Evolutionary conservation across 192 early-diverging fungal species (phyloP).

Genomic region (Umbelopsis isabellina): DNA sequence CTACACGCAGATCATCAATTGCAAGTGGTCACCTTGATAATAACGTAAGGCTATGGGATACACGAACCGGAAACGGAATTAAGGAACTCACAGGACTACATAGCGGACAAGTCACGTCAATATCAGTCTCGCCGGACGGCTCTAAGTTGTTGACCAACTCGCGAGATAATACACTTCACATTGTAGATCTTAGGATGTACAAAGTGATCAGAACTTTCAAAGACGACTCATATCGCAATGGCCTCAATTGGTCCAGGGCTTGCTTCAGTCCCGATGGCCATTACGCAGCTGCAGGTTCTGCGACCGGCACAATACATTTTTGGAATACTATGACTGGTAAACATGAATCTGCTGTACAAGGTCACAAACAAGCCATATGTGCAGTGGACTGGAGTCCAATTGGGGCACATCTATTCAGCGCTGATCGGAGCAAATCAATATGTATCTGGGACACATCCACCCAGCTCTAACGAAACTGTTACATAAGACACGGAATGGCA

Average conservation of each 20-base stretch:
- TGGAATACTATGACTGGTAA: slow-evolving; percentile 75
- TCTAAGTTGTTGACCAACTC: slow-evolving; percentile 88
- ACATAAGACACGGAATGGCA: no score
- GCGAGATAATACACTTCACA: slow-evolving; percentile 87
- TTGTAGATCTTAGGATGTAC: slow-evolving; percentile 82
- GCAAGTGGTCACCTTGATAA: slow-evolving; percentile 95
- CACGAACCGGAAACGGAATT: slow-evolving; percentile 74
- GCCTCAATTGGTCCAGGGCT: slow-evolving; percentile 88
- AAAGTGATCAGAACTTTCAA: slow-evolving; percentile 70
- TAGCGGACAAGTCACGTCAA: slow-evolving; percentile 86
- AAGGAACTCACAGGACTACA: slow-evolving; percentile 88
- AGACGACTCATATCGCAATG: slow-evolving; percentile 78
- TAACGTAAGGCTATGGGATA: slow-evolving; percentile 92
- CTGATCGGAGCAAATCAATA: slow-evolving; percentile 65
- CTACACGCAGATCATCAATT: slow-evolving; percentile 62
- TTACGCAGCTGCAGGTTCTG: slow-evolving; percentile 81
- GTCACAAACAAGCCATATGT: slow-evolving; percentile 70
- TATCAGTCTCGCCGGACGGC: slow-evolving; percentile 72
- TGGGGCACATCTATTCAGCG: slow-evolving; percentile 67
- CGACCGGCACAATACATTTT: slow-evolving; percentile 75
- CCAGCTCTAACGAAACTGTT: neutral
- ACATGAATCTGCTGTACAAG: slow-evolving; percentile 67
- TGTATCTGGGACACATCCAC: slow-evolving; percentile 54
- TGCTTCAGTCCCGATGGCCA: slow-evolving; percentile 86
- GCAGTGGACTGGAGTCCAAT: slow-evolving; percentile 70